Evolutionary conservation across 805 yeast species (phyloP).

Genomic region (Lipomyces orientalis): DNA sequence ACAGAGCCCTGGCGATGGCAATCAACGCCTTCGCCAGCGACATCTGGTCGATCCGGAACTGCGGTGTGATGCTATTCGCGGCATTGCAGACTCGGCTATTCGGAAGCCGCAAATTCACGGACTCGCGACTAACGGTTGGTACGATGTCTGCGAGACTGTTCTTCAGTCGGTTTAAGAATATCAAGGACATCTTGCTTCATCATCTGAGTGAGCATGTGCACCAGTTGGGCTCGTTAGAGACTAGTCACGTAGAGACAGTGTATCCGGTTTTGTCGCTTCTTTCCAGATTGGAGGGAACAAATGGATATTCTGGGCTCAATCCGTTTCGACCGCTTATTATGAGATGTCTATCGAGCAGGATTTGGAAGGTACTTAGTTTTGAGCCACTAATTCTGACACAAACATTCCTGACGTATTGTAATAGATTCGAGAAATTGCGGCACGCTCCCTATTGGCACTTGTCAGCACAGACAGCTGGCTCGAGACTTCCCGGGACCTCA

Average conservation of each 20-base stretch:
- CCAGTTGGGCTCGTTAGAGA: conserved; percentile 31
- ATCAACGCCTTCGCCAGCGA: conserved; percentile 66
- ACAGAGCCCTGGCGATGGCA: conserved; percentile 64
- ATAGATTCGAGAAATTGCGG: conserved; percentile 77
- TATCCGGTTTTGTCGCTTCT: conserved; percentile 79
- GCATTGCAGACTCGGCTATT: conserved; percentile 81
- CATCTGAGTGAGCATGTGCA: conserved; percentile 41
- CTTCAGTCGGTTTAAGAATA: conserved; percentile 65
- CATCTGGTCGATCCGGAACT: conserved; percentile 87
- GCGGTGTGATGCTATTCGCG: conserved; percentile 91
- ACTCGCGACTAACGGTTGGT: conserved; percentile 38
- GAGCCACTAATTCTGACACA: not conserved
- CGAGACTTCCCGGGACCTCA: conserved; percentile 43
- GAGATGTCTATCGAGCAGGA: conserved; percentile 55
- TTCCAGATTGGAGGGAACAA: conserved; percentile 67
- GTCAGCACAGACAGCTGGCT: conserved; percentile 46
- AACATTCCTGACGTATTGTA: not conserved
- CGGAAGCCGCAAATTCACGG: conserved; percentile 57
- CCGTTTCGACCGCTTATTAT: conserved; percentile 59
- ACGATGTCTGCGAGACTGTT: conserved; percentile 66
- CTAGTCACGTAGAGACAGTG: conserved; percentile 59
- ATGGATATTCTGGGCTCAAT: conserved; percentile 57
- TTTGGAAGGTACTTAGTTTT: conserved; percentile 62
- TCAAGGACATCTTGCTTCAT: conserved; percentile 55
- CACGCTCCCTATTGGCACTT: conserved; percentile 66